These are phyloP conservation scores for Echeveria elegans DNA, from an alignment of 164 flowering plant species.

Conservation along the genomic window DNA sequence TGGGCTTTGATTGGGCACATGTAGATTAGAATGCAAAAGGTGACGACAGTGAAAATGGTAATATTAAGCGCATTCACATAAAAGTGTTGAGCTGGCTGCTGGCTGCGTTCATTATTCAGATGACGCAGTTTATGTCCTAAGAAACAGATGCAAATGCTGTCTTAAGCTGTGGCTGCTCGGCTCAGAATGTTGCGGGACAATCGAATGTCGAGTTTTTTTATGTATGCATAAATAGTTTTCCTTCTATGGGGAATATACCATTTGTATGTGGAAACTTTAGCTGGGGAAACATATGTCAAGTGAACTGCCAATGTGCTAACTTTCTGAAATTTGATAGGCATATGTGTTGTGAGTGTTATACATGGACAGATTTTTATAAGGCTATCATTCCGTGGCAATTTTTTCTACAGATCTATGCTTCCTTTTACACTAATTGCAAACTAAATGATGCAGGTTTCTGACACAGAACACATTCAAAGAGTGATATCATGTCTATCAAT, in stretches of 20 bases:
- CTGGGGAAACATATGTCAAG: background rate
- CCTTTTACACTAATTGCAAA: background rate
- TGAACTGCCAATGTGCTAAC: background rate
- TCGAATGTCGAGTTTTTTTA: too few species aligned
- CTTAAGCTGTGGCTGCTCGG: background rate
- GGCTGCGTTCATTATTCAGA: background rate
- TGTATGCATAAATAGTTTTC: background rate
- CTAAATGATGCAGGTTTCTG: slow-evolving; percentile 52
- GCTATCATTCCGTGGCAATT: background rate
- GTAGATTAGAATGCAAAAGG: background rate
- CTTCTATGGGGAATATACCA: background rate
- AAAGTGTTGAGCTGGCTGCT: background rate
- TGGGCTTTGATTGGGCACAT: background rate
- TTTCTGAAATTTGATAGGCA: background rate
- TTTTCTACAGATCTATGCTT: background rate
- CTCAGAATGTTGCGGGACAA: background rate
- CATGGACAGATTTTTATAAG: background rate
- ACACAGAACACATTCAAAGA: slow-evolving; percentile 85
- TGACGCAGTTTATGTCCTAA: background rate
- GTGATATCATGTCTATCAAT: slow-evolving; percentile 75
- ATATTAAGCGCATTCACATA: background rate
- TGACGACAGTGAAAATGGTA: background rate
- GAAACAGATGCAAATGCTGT: background rate
- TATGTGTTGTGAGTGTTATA: background rate
- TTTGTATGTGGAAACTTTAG: background rate